These are phyloP conservation scores for Metrosideros polymorpha DNA, from an alignment of 441 rosid genomes.

Conservation along the genomic window DNA sequence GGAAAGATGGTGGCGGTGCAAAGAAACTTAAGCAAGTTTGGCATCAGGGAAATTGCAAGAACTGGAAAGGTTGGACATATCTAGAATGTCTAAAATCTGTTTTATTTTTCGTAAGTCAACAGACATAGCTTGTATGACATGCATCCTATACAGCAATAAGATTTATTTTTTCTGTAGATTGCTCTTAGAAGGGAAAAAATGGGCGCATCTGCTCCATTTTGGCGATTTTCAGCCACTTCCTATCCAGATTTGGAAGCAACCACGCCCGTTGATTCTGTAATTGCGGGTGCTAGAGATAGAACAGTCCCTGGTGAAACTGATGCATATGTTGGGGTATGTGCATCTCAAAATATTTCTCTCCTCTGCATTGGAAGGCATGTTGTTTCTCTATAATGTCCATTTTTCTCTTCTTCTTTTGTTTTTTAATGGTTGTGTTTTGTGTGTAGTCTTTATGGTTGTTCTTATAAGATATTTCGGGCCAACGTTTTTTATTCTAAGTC, in stretches of 20 bases:
- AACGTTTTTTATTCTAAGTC: background rate
- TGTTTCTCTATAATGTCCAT: background rate
- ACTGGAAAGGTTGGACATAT: conserved; percentile 74
- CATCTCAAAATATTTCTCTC: background rate
- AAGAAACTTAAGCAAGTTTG: conserved; percentile 79
- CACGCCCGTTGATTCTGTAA: conserved; percentile 27
- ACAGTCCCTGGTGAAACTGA: conserved; percentile 24
- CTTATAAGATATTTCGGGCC: background rate
- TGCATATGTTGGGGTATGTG: conserved; percentile 47
- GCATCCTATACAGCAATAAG: background rate
- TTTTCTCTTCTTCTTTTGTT: background rate
- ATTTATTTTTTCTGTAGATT: conserved; percentile 34
- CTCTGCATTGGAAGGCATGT: background rate
- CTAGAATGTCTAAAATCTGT: background rate
- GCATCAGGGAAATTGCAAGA: conserved; percentile 85
- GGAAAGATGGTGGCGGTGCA: conserved; percentile 83
- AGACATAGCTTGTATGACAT: background rate
- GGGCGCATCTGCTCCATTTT: conserved; percentile 93
- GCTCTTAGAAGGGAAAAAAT: conserved; percentile 87
- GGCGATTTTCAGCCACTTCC: conserved; percentile 96
- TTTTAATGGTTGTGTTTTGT: background rate
- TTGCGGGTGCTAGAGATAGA: conserved; percentile 26
- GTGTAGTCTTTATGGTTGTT: background rate
- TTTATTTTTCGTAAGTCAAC: background rate
- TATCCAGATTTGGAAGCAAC: conserved; percentile 81